Evolutionary conservation across 2,329 filamentous ascomycete genomes (phyloP).

Genomic region (Fusarium coicis): DNA sequence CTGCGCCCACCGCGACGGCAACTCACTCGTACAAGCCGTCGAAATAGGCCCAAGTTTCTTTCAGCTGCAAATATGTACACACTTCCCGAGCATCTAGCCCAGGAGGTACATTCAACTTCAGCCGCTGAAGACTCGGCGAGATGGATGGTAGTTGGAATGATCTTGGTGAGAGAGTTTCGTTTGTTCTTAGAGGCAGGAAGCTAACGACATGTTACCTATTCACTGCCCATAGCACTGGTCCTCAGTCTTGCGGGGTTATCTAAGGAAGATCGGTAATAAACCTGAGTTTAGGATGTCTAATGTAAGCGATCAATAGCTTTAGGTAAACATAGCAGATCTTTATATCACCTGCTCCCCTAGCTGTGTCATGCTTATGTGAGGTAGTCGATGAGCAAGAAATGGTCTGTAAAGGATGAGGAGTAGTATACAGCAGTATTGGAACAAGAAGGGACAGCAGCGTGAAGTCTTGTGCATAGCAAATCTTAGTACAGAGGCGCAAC

Average conservation of each 20-base stretch:
- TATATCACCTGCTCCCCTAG: background rate
- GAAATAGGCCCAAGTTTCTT: background rate
- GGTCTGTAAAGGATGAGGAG: too few species aligned
- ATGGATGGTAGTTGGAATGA: background rate
- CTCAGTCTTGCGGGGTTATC: background rate
- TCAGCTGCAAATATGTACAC: rapidly evolving
- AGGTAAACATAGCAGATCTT: too few species aligned
- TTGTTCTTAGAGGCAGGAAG: too few species aligned
- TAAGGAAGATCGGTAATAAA: background rate
- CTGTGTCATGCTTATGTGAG: too few species aligned
- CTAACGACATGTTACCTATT: background rate
- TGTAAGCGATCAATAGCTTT: background rate
- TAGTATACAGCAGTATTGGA: background rate
- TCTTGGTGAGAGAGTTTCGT: background rate
- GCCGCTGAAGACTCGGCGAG: background rate
- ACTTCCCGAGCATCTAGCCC: background rate
- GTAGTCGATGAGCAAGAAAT: too few species aligned
- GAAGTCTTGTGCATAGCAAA: background rate
- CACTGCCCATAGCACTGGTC: background rate
- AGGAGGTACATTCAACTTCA: rapidly evolving
- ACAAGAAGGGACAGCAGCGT: rapidly evolving
- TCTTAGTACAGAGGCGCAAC: rapidly evolving
- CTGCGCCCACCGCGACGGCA: constrained; percentile 69
- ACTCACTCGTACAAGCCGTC: constrained; percentile 66
- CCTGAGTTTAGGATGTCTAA: background rate